These are phyloP conservation scores for Mariannaea sp. DNA, from an alignment of 2,329 filamentous ascomycete species.

Conservation along the genomic window DNA sequence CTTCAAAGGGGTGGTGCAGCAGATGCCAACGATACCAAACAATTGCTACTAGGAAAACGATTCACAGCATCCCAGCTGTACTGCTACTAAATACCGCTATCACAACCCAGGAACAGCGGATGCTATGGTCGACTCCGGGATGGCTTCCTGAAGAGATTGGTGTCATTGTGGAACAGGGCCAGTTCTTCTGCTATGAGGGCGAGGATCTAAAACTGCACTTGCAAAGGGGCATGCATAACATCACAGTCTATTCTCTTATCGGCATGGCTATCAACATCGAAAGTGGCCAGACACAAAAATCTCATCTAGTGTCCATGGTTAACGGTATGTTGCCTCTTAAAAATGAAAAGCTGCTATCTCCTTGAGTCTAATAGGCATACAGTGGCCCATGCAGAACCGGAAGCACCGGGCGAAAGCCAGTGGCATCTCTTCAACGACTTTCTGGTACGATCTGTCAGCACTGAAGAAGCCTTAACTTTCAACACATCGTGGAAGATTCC, in stretches of 20 bases:
- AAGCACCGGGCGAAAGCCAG: conserved; percentile 64
- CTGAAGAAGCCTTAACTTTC: conserved; percentile 86
- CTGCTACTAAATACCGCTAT: conserved; percentile 86
- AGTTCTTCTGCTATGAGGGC: conserved; percentile 94
- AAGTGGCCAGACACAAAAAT: conserved; percentile 80
- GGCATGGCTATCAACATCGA: conserved; percentile 91
- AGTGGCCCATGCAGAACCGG: conserved; percentile 70
- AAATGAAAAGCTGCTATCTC: not conserved
- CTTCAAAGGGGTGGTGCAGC: conserved; percentile 90
- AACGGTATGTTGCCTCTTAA: conserved; percentile 76
- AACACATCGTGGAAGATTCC: conserved; percentile 92
- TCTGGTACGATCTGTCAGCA: conserved; percentile 77
- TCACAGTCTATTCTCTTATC: conserved; percentile 88
- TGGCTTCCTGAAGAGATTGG: conserved; percentile 96
- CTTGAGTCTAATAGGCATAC: conserved; percentile 32
- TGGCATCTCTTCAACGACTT: conserved; percentile 99
- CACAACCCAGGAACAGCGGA: conserved; percentile 71
- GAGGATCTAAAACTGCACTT: conserved; percentile 83
- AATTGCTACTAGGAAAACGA: conserved; percentile 81
- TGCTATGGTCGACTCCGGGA: conserved; percentile 85
- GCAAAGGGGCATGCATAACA: conserved; percentile 77
- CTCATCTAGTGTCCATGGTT: conserved; percentile 88
- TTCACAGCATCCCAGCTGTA: conserved; percentile 82
- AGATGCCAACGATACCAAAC: conserved; percentile 90
- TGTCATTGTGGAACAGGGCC: conserved; percentile 85